Percentiles rank a stretch among this genome's conserved stretches.
These are phyloP conservation scores for Glutinoglossum americanum DNA, from an alignment of 495 filamentous ascomycete species.

Conservation along the genomic window DNA sequence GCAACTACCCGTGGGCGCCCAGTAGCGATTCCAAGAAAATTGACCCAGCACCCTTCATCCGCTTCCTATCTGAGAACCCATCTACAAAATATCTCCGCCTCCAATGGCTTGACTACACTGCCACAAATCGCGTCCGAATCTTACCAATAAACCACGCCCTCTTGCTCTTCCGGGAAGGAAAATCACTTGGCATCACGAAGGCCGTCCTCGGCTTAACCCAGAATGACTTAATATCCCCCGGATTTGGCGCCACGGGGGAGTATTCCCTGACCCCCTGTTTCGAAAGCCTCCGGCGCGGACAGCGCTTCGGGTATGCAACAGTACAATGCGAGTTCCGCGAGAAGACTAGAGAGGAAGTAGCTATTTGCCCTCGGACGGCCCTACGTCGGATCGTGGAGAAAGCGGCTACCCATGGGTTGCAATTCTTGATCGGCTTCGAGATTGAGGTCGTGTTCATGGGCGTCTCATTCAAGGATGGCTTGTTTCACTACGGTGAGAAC, in stretches of 20 bases:
- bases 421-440: slow-evolving; percentile 57
- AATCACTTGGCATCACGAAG: slow-evolving; percentile 31
- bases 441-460: slow-evolving; percentile 57
- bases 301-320: slow-evolving; percentile 30
- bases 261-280: slow-evolving; percentile 41
- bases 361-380: slow-evolving; percentile 35
- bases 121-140: slow-evolving; percentile 41
- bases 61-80: slow-evolving; percentile 18
- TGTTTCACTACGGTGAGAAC: slow-evolving; percentile 9
- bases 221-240: slow-evolving; percentile 25
- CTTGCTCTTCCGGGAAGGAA: slow-evolving; percentile 29
- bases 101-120: slow-evolving; percentile 65
- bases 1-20: not conserved
- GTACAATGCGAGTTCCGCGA: slow-evolving; percentile 40
- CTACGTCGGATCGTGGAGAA: slow-evolving; percentile 29
- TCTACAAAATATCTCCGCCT: slow-evolving; percentile 39
- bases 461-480: slow-evolving; percentile 6
- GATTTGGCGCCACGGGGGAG: slow-evolving; percentile 29
- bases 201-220: slow-evolving; percentile 36
- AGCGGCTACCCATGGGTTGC: slow-evolving; percentile 19
- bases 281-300: slow-evolving; percentile 31
- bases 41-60: not conserved
- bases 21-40: not conserved
- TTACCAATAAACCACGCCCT: slow-evolving; percentile 45
- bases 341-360: slow-evolving; percentile 16